These are phyloP conservation scores for Didymellaceae sp. DNA, from an alignment of 2,329 filamentous ascomycete genomes.

Conservation along the genomic window DNA sequence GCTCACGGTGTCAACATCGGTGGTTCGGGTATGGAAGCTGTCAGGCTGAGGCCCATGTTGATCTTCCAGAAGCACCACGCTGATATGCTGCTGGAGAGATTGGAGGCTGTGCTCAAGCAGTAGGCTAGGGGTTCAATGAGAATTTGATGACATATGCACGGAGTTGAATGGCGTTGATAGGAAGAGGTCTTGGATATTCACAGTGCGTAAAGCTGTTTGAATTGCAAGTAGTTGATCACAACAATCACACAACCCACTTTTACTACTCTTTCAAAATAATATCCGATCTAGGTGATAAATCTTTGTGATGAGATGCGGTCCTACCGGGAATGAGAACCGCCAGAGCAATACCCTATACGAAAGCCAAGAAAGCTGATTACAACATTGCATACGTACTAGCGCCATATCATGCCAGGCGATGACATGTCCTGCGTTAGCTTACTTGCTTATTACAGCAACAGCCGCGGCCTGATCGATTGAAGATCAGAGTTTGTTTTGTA, in stretches of 20 bases:
- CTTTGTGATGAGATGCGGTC: too few relatives aligned
- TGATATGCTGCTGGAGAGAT: conserved; percentile 77
- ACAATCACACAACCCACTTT: too few relatives aligned
- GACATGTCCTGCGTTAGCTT: too few relatives aligned
- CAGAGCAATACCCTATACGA: too few relatives aligned
- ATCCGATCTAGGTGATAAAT: too few relatives aligned
- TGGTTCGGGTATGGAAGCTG: conserved; percentile 75
- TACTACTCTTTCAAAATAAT: too few relatives aligned
- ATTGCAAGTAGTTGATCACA: neutral
- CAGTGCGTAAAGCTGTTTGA: neutral
- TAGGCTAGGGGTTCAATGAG: conserved; percentile 13
- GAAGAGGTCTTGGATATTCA: neutral
- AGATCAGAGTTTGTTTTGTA: neutral
- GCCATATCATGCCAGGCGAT: too few relatives aligned
- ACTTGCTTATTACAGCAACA: neutral
- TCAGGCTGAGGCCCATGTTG: conserved; percentile 86
- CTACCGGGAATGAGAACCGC: too few relatives aligned
- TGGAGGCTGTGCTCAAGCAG: conserved; percentile 74
- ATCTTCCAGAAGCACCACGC: conserved; percentile 92
- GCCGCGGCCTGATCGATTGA: neutral
- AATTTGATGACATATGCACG: neutral
- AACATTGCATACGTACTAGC: too few relatives aligned
- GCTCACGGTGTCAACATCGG: conserved; percentile 84
- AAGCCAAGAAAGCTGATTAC: too few relatives aligned
- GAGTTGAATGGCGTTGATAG: neutral